A percentile compares a stretch with the other conserved stretches of the same genome.
phyloP scores from a whole-genome alignment of 495 filamentous ascomycete species.

The Terfezia boudieri region DNA sequence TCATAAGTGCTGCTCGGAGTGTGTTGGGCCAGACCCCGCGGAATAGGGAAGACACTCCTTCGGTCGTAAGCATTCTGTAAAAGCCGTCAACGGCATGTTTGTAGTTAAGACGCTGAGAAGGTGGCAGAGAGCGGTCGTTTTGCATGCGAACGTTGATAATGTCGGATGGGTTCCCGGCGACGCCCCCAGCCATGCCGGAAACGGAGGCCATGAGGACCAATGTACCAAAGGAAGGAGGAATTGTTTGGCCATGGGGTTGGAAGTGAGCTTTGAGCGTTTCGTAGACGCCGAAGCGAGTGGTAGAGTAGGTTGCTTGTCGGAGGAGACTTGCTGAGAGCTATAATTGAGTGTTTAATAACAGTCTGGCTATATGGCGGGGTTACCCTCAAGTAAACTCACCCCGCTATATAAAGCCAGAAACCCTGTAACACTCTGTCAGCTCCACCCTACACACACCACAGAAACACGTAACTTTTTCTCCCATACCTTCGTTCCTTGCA shows the following conservation, averaged over 20 bases:
- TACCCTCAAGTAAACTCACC: constrained; percentile 23
- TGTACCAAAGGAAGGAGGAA: constrained; percentile 38
- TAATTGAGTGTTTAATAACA: constrained; percentile 1
- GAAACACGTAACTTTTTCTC: no score
- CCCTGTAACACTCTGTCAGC: constrained; percentile 19
- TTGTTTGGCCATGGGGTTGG: constrained; percentile 22
- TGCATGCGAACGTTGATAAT: constrained; percentile 98
- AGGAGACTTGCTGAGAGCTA: constrained; percentile 76
- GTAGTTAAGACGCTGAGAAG: constrained; percentile 60
- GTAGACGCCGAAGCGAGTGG: constrained; percentile 83
- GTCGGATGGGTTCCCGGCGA: constrained; percentile 84
- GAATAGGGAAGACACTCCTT: constrained; percentile 45
- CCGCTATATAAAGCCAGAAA: constrained; percentile 61
- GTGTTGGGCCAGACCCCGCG: constrained; percentile 85
- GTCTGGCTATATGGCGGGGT: no score
- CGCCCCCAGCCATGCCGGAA: constrained; percentile 72
- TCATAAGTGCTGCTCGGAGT: constrained; percentile 80
- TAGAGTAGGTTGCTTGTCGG: constrained; percentile 75
- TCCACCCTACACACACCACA: not conserved
- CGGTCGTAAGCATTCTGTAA: constrained; percentile 56
- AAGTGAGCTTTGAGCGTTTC: constrained; percentile 62
- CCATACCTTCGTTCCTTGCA: constrained; percentile 22
- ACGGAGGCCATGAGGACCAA: constrained; percentile 59
- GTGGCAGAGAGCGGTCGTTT: constrained; percentile 64
- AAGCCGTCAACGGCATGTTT: constrained; percentile 71